These are phyloP conservation scores for Chaetomium cochliodes DNA, from an alignment of 495 filamentous ascomycete genomes.

Conservation along the genomic window DNA sequence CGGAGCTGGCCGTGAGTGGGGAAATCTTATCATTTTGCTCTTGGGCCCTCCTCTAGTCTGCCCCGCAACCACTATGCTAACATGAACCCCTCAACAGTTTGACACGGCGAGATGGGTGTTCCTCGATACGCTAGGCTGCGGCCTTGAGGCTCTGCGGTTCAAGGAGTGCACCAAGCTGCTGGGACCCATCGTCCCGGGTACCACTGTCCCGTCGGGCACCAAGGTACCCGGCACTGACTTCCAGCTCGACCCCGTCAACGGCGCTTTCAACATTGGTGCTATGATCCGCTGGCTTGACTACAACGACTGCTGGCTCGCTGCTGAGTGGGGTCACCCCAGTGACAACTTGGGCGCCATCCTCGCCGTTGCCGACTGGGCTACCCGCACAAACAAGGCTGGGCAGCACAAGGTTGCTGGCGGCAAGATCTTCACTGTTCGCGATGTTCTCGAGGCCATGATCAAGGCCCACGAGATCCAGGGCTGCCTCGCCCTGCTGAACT, in stretches of 20 bases:
- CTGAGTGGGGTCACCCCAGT: conserved; percentile 91
- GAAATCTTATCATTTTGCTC: conserved; percentile 14
- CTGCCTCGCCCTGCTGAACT: conserved; percentile 93
- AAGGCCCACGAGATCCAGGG: conserved; percentile 99
- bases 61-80: conserved; percentile 17
- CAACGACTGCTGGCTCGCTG: conserved; percentile 99
- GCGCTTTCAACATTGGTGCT: conserved; percentile 97
- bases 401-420: conserved; percentile 75
- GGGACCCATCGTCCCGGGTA: conserved; percentile 89
- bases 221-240: conserved; percentile 90
- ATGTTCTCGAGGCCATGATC: conserved; percentile 97
- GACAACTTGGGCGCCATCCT: conserved; percentile 65
- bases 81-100: conserved; percentile 56
- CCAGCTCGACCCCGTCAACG: conserved; percentile 91
- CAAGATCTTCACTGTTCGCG: conserved; percentile 79
- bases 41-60: neutral
- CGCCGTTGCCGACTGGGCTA: conserved; percentile 95
- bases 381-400: conserved; percentile 89
- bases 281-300: conserved; percentile 99
- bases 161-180: conserved; percentile 93
- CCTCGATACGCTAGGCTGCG: conserved; percentile 94
- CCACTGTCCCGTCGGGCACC: conserved; percentile 88
- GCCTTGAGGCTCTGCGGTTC: conserved; percentile 91
- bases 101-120: conserved; percentile 89
- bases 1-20: conserved; percentile 79